These are phyloP conservation scores for Vanrija sp. DNA, from an alignment of 1,284 basidiomycete species.

Conservation along the genomic window DNA sequence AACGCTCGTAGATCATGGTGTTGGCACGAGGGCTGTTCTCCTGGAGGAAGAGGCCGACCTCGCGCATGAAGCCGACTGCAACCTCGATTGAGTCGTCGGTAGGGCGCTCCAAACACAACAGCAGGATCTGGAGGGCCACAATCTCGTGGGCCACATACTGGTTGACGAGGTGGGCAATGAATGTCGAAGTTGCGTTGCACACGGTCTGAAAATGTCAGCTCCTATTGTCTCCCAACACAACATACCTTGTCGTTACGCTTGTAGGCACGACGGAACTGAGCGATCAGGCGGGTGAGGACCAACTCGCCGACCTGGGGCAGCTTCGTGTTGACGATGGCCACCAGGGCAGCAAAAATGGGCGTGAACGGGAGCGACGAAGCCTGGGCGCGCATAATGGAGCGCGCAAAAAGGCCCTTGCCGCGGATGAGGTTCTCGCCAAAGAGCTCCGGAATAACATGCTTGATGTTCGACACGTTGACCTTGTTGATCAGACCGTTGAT, in stretches of 20 bases:
- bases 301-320: constrained; percentile 94
- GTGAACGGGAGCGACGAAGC: constrained; percentile 94
- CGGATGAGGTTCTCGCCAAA: constrained; percentile 89
- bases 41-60: constrained; percentile 89
- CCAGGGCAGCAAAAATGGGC: constrained; percentile 90
- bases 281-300: constrained; percentile 79
- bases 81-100: constrained; percentile 99
- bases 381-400: constrained; percentile 98
- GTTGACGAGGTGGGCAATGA: constrained; percentile 95
- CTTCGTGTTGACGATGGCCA: constrained; percentile 95
- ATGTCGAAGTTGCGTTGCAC: constrained; percentile 90
- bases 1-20: constrained; percentile 87
- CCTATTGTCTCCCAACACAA: constrained; percentile 11
- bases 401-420: constrained; percentile 79
- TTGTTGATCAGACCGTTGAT: constrained; percentile 99
- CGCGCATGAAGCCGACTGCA: constrained; percentile 93
- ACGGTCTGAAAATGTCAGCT: constrained; percentile 58
- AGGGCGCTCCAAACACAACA: constrained; percentile 88
- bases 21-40: constrained; percentile 95
- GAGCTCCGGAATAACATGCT: constrained; percentile 89
- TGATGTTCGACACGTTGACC: constrained; percentile 89
- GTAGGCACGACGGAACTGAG: constrained; percentile 91
- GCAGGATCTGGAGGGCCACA: constrained; percentile 88
- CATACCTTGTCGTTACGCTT: constrained; percentile 95
- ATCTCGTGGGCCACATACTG: constrained; percentile 92